Evolutionary conservation across 495 filamentous ascomycete species (phyloP).

Genomic region (Hyaloscypha bicolor): DNA sequence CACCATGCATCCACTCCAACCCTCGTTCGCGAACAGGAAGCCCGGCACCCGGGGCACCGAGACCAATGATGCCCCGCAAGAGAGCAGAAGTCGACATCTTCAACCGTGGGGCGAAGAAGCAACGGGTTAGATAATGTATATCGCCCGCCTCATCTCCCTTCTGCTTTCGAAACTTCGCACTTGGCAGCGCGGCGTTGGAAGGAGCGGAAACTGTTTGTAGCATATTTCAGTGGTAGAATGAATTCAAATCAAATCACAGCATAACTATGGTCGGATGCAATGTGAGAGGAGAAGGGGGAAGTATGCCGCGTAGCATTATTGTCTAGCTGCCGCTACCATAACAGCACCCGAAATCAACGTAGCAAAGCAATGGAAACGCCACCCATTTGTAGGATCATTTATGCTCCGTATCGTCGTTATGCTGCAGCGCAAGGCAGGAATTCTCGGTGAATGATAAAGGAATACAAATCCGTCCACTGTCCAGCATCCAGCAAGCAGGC

Average conservation of each 20-base stretch:
- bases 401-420: not conserved
- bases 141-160: not conserved
- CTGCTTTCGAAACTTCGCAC: not conserved
- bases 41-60: constrained; percentile 3
- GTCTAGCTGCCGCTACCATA: not conserved
- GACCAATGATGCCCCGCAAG: constrained; percentile 22
- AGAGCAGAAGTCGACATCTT: constrained; percentile 30
- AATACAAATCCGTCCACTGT: no score
- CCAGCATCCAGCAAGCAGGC: no score
- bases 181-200: not conserved
- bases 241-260: not conserved
- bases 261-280: not conserved
- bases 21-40: constrained; percentile 8
- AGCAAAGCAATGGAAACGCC: not conserved
- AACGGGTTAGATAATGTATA: constrained; percentile 11
- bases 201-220: not conserved
- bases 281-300: not conserved
- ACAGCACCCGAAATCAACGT: not conserved
- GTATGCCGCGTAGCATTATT: constrained; percentile 1
- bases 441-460: no score
- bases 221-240: not conserved
- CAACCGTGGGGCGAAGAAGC: constrained; percentile 28
- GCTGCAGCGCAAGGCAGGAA: no score
- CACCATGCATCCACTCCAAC: not conserved
- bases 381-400: not conserved